These are phyloP conservation scores for Calonectria pteridis DNA, from an alignment of 2,329 filamentous ascomycete species.

Conservation along the genomic window DNA sequence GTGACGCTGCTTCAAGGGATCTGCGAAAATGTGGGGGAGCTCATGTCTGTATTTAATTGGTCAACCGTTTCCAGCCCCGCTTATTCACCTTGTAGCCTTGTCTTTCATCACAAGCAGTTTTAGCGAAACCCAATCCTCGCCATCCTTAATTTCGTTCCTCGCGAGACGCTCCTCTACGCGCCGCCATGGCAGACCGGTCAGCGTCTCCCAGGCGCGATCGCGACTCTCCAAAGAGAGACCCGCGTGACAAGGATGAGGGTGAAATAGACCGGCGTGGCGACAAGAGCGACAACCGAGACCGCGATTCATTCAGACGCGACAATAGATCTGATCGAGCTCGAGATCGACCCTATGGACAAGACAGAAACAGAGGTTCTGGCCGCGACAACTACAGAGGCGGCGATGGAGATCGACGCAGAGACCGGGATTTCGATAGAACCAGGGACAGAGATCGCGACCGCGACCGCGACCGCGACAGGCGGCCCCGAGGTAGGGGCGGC, in stretches of 20 bases:
- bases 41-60: not conserved
- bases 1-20: not conserved
- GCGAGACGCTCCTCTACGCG: not conserved
- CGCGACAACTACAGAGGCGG: constrained; percentile 14
- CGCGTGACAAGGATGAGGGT: constrained; percentile 10
- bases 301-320: constrained; percentile 9
- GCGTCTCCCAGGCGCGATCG: constrained; percentile 20
- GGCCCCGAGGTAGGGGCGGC: constrained; percentile 40
- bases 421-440: constrained; percentile 31
- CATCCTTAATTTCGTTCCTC: not conserved
- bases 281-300: constrained; percentile 8
- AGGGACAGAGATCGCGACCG: constrained; percentile 42
- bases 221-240: constrained; percentile 13
- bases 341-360: constrained; percentile 2
- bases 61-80: not conserved
- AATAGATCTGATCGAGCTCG: constrained; percentile 21
- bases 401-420: constrained; percentile 21
- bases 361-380: constrained; percentile 10
- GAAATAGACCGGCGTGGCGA: constrained; percentile 6
- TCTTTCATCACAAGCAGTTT: constrained; percentile 12
- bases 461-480: constrained; percentile 31
- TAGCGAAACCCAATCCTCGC: constrained; percentile 1
- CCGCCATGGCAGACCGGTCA: constrained; percentile 23
- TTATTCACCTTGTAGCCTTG: constrained; percentile 12
- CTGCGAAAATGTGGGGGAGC: constrained; percentile 21